Conservation (phyloP, 2,329 filamentous ascomycete genomes). For the Sporothrix inflata region DNA sequence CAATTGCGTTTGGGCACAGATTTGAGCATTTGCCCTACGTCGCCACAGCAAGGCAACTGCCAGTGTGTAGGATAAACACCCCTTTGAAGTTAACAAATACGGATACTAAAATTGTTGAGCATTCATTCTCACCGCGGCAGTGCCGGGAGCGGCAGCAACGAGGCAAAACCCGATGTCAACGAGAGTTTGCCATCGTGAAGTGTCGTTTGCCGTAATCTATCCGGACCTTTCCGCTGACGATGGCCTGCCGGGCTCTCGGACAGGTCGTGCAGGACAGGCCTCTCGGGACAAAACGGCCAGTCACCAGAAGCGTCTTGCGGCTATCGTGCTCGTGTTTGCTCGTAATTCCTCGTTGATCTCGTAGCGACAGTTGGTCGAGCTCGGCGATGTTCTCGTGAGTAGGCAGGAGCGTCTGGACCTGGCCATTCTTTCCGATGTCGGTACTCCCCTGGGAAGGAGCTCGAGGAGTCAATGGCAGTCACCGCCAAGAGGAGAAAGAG, state of each 20-base stretch:
- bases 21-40: no score
- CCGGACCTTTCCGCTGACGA: not conserved
- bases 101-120: not conserved
- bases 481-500: not conserved
- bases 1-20: no score
- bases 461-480: not conserved
- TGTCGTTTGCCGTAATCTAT: not conserved
- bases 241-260: not conserved
- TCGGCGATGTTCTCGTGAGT: no score
- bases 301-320: no score
- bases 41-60: constrained; percentile 3
- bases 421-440: constrained; percentile 7
- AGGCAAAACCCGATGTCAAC: not conserved
- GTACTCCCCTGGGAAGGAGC: not conserved
- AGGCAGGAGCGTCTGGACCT: not conserved
- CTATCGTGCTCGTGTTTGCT: not conserved
- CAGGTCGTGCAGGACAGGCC: not conserved
- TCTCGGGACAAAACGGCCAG: not conserved
- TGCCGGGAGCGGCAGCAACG: not conserved
- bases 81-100: not conserved
- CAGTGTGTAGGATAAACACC: not conserved
- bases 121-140: not conserved
- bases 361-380: not conserved
- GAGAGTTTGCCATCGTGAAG: not conserved
- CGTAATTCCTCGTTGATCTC: not conserved